Conservation (phyloP, 2,329 filamentous ascomycete genomes). For the Pyrenochaeta sp. region DNA sequence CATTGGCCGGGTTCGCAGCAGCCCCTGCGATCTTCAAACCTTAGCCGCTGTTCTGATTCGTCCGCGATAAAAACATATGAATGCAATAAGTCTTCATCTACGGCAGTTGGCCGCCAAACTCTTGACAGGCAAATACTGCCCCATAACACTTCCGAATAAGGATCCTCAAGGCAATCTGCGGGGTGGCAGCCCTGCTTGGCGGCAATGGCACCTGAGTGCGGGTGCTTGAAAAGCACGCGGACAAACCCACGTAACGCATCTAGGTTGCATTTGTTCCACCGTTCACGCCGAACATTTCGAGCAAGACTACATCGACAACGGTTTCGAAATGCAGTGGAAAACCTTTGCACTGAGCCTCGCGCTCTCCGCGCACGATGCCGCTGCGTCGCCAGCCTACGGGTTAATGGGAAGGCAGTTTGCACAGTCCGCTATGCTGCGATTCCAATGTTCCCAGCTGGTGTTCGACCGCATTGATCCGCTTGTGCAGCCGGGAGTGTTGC, state of each 20-base stretch:
- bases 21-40: no score
- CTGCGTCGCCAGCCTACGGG: slow-evolving; percentile 17
- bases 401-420: slow-evolving; percentile 34
- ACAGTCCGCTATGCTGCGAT: slow-evolving; percentile 34
- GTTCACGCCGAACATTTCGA: not conserved
- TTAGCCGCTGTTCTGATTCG: not conserved
- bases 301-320: no score
- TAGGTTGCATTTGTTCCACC: not conserved
- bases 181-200: not conserved
- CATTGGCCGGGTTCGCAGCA: no score
- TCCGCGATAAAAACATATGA: not conserved
- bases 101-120: slow-evolving; percentile 2
- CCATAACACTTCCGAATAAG: not conserved
- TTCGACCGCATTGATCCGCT: slow-evolving; percentile 31
- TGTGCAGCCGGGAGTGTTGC: slow-evolving; percentile 26
- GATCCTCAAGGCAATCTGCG: not conserved
- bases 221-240: not conserved
- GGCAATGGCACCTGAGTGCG: not conserved
- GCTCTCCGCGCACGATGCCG: slow-evolving; percentile 24
- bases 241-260: not conserved
- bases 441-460: slow-evolving; percentile 29
- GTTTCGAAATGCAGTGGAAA: slow-evolving; percentile 28
- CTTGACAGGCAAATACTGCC: slow-evolving; percentile 1
- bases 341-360: slow-evolving; percentile 21
- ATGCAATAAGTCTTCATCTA: slow-evolving; percentile 4